Evolutionary conservation across 441 rosid species (phyloP), one percentile per base, ranked within the genome.

Genomic region (Bocquillonia castaneifolia): DNA sequence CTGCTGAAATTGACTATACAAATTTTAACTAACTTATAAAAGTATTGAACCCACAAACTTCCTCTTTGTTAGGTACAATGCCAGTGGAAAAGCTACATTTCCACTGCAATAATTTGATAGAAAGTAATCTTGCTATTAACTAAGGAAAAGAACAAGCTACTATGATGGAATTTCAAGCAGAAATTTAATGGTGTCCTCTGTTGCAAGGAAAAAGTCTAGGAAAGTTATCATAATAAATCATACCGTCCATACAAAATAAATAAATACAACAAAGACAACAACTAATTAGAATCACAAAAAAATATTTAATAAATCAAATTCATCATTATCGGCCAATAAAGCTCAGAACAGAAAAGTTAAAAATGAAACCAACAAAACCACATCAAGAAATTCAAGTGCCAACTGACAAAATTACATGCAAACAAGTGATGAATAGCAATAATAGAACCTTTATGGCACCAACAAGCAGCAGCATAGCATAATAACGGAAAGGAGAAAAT

Each of bases 401-500:
- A 59, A 45, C 20, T 51, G 12, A 34, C 44, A 59, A 14, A 25
- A 22, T 45, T 47, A 56, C 42, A 10, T 25, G 18, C 50, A 40
- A 28, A 67, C 28, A 14, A 42, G 52, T 55, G 23, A 67, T 6
- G 5, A 54, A 10, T 23, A 23, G 37, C 59, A 54, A 6, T 25
- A 31, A 57, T 10, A 6, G 52, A 34, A 55, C n/a, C n/a, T n/a
- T n/a, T n/a, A n/a, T n/a, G n/a, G n/a, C n/a, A n/a, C n/a, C n/a
- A n/a, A n/a, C n/a, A n/a, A n/a, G n/a, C n/a, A n/a, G n/a, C n/a
- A n/a, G n/a, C n/a, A n/a, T n/a, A n/a, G n/a, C n/a, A n/a, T n/a
- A n/a, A n/a, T 47, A 10, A 64, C 34, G 59, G 37, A 44, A 42
- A 31, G 29, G 37, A 68, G 59, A 61, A 37, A 57, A 70, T 60